These are phyloP conservation scores for Amanita polypyramis DNA, from an alignment of 768 basidiomycete species.

Conservation along the genomic window DNA sequence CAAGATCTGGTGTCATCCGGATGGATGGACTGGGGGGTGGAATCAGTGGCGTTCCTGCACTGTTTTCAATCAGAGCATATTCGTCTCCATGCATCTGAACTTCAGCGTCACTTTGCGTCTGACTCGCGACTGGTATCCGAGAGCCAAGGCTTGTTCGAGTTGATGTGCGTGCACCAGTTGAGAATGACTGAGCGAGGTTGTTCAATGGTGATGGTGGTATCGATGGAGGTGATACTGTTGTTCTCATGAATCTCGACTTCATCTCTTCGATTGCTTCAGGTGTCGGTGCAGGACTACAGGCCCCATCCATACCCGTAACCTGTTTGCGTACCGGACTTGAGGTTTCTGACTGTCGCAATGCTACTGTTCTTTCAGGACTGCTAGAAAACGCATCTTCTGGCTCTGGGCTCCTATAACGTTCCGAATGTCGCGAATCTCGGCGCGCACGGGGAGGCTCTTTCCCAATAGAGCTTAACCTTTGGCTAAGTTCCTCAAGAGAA, in stretches of 20 bases:
- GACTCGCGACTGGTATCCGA: not conserved
- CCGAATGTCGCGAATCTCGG: conserved; percentile 13
- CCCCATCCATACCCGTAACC: conserved; percentile 5
- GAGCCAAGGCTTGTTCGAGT: not conserved
- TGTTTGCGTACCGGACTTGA: conserved; percentile 17
- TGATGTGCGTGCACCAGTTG: conserved; percentile 13
- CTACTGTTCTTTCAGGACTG: conserved; percentile 5
- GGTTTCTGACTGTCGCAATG: conserved; percentile 13
- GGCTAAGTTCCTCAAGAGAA: conserved; percentile 38
- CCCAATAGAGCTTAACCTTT: conserved; percentile 29
- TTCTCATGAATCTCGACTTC: conserved; percentile 44
- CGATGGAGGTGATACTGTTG: conserved; percentile 20
- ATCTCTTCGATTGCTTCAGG: conserved; percentile 50
- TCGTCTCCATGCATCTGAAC: not conserved
- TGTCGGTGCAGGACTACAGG: conserved; percentile 25
- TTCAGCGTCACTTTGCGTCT: not conserved
- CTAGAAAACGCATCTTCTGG: conserved; percentile 8
- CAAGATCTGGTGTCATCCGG: conserved; percentile 50
- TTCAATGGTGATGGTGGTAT: conserved; percentile 7
- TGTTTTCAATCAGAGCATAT: not conserved
- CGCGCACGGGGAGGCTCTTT: conserved; percentile 18
- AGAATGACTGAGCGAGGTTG: conserved; percentile 8
- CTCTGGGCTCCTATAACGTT: conserved; percentile 17
- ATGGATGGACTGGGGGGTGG: not conserved
- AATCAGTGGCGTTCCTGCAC: not conserved